Evolutionary conservation across 169 alveolate genomes (phyloP), one percentile per base, ranked within the genome.

Genomic region (Plasmodium gaboni): DNA sequence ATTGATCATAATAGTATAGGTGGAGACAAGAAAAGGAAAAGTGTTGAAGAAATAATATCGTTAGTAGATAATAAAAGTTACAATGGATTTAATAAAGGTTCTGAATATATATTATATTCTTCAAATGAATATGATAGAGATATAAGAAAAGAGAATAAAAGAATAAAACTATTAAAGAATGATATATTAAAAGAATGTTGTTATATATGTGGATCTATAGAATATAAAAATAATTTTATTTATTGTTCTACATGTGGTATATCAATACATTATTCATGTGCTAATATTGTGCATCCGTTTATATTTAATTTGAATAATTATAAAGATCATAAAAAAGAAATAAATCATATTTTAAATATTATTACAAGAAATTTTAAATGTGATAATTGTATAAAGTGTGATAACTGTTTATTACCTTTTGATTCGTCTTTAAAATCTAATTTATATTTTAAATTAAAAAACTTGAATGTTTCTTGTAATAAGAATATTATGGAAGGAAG

Each of bases 201-300:
- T 9, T 24, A 67, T 57, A 26, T 80, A 32, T 80, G 90, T 48
- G 90, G 90, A 32, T 65, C 78, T 22, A 57, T 80, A 12, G 76
- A 80, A 71, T 68, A 68, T 57, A 68, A 80, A 68, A 19, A 44
- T 17, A 50, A 78, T 0, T 32, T 80, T 55, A 15, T 80, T 22
- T 80, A 26, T 26, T 80, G 90, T 48, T 60, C 67, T 12, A 48
- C 51, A 22, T 80, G 90, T 55, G 90, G 90, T 10, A 48, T 67
- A 17, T 65, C 90, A 13, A 1, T 80, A 55, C 90, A 80, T 50
- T 80, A 80, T 26, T 22, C 90, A 15, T 80, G 90, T 68, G 90
- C 64, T 19, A 80, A 80, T 80, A 61, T 80, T 17, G 28, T 64
- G 46, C 22, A 80, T 44, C 83, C 80, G 1, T 80, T 80, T 80